Evolutionary conservation across 768 basidiomycete species (phyloP), one percentile per base, ranked within the genome.

Genomic region (Amanita jacksonii): DNA sequence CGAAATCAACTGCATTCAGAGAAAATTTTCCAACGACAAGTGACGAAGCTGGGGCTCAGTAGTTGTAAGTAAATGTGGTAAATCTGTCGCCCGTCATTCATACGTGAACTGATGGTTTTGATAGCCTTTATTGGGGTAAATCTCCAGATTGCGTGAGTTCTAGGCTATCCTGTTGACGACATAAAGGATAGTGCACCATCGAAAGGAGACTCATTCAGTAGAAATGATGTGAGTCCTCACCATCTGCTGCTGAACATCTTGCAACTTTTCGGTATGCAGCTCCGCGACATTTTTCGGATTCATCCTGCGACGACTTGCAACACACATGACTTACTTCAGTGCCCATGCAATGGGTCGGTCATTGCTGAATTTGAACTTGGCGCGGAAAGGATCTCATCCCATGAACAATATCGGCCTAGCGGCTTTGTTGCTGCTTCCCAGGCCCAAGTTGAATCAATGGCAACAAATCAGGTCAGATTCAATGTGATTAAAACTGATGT

Each of bases 1-100:
- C 8, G 8, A 5, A 4, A 28, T 12, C 12, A 6, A 12, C 6
- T 28, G 18, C n/a, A 6, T 8, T 23, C 53, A 88, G 86, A 90
- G 64, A 91, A 93, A 65, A 89, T 94, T 18, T 93, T 76, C 57
- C 89, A 97, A 61, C 74, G 94, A 46, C 93, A 97, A 62, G 80
- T 97, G 23, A 96, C 89, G 13, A 98, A 98, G 62, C 73, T 89
- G 8, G 93, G 89, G 3, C 63, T 98, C 37, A 91, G 89, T 50
- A 79, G 87, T 51, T 88, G 86, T 88, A 53, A 62, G 79, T 68
- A 20, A 5, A 51, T 20, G 41, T 58, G n/a, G 61, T n/a, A n/a
- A 57, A 45, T 46, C 20, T 30, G 49, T 37, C 15, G 39, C 13
- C 30, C 37, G 15, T 23, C 23, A 18, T n/a, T n/a, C n/a, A n/a